These are phyloP conservation scores for Cytospora mali DNA, from an alignment of 2,329 filamentous ascomycete genomes.

Conservation along the genomic window DNA sequence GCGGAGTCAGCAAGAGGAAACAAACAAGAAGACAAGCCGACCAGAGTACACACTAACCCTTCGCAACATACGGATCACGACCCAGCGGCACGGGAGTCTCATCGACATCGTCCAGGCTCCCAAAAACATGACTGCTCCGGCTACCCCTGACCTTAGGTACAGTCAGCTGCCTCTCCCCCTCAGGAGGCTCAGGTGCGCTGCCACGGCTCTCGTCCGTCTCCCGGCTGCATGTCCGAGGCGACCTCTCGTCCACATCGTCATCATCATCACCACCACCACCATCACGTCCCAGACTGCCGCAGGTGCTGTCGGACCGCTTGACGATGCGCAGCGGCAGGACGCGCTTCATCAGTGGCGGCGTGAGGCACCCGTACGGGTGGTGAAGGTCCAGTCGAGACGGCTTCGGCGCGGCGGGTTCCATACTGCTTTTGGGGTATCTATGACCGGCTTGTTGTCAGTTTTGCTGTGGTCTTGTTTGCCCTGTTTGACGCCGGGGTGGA, in stretches of 20 bases:
- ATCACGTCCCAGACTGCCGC: not conserved
- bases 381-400: conserved; percentile 38
- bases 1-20: not conserved
- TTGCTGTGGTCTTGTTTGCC: not conserved
- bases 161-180: conserved; percentile 35
- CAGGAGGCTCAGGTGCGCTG: conserved; percentile 33
- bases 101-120: conserved; percentile 1
- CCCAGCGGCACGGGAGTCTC: conserved; percentile 16
- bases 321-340: conserved; percentile 54
- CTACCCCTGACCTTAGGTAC: conserved; percentile 41
- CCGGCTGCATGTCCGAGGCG: conserved; percentile 30
- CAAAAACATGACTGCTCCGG: conserved; percentile 15
- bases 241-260: conserved; percentile 1
- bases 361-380: conserved; percentile 29
- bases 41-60: conserved; percentile 1
- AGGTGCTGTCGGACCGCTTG: conserved; percentile 42
- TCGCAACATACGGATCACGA: conserved; percentile 13
- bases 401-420: conserved; percentile 40
- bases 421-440: conserved; percentile 29
- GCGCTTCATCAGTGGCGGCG: conserved; percentile 23
- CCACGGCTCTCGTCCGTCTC: conserved; percentile 32
- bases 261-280: no score
- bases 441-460: conserved; percentile 9
- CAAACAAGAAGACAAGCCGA: not conserved
- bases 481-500: not conserved